Evolutionary conservation across 371 early-diverging fungal species (phyloP), one percentile per base, ranked within the genome.

Genomic region (Mortierella sp.): DNA sequence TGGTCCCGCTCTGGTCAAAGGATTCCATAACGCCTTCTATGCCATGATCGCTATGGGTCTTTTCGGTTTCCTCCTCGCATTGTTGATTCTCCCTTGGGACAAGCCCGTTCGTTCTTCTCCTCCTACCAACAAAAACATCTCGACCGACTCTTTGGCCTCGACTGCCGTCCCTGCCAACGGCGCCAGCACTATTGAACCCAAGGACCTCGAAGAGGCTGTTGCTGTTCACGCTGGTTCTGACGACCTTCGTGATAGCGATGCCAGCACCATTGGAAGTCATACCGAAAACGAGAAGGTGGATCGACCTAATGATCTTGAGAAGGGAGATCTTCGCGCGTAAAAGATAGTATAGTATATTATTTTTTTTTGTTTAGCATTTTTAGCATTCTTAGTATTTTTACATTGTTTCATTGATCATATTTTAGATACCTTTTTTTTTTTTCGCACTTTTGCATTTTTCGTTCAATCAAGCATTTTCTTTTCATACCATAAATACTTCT

Each of bases 1-100:
- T 8, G 78, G 80, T 0, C 79, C 81, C 10, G 71, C 45, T 7
- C 26, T 84, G 76, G 81, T 78, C 79, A 79, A 78, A 57, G 84
- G 84, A 2, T 84, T 78, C 79, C 75, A 74, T 70, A 80, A 84
- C 38, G 81, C 84, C 24, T 71, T 84, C 54, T 84, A 55, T 65
- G 84, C 76, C 5, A 76, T 84, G 24, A n/a, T 74, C 11, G 84
- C 81, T n/a, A 54, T 84, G 45, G 78, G 79, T 13, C 10, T 81
- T 42, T 70, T 84, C 60, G 84, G 79, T 11, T 77, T 78, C 63
- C 7, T 80, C 1, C 31, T 84, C 45, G 38, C 78, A 0, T 24
- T 70, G 11, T 54, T 76, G 48, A 44, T 79, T 34, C 45, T 84
- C 21, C 84, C 84, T 5, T 84, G 81, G 79, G 81, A 80, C 74